These are phyloP conservation scores for Cladophialophora psammophila DNA, from an alignment of 2,329 filamentous ascomycete genomes.

Conservation along the genomic window DNA sequence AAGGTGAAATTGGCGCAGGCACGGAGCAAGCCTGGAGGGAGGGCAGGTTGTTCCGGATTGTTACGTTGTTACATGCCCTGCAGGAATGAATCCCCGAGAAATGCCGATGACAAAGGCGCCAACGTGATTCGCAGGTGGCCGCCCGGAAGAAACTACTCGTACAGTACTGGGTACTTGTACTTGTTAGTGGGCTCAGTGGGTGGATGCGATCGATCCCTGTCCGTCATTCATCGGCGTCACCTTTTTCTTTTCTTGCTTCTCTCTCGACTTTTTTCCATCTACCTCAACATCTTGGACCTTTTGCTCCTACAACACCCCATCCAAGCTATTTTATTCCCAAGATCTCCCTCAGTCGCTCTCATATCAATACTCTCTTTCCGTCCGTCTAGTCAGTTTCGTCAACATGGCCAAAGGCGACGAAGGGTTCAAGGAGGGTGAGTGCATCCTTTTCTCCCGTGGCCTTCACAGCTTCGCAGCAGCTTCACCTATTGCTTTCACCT, in stretches of 20 bases:
- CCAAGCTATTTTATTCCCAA: constrained; percentile 27
- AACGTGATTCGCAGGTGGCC: constrained; percentile 17
- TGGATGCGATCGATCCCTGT: constrained; percentile 24
- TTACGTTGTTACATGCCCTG: constrained; percentile 7
- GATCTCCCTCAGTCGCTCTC: constrained; percentile 15
- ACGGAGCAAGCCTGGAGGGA: background rate
- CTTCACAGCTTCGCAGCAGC: constrained; percentile 36
- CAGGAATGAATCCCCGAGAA: constrained; percentile 6
- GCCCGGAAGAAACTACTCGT: background rate
- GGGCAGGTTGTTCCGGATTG: background rate
- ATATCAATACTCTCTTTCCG: constrained; percentile 23
- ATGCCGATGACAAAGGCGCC: constrained; percentile 22
- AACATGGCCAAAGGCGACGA: constrained; percentile 41
- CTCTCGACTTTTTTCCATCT: constrained; percentile 32
- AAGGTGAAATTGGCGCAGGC: constrained; percentile 11
- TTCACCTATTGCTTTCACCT: constrained; percentile 24
- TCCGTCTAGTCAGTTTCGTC: constrained; percentile 15
- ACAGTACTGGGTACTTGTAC: too few species aligned
- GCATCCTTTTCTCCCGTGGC: constrained; percentile 4
- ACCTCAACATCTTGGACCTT: constrained; percentile 22
- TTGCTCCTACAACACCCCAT: constrained; percentile 22
- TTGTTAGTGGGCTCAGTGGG: background rate
- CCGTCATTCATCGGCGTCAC: constrained; percentile 20
- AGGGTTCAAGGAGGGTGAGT: constrained; percentile 39
- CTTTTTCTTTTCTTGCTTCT: constrained; percentile 26